phyloP scores from a whole-genome alignment of 306 rosid species.

The Notholithocarpus densiflorus region DNA sequence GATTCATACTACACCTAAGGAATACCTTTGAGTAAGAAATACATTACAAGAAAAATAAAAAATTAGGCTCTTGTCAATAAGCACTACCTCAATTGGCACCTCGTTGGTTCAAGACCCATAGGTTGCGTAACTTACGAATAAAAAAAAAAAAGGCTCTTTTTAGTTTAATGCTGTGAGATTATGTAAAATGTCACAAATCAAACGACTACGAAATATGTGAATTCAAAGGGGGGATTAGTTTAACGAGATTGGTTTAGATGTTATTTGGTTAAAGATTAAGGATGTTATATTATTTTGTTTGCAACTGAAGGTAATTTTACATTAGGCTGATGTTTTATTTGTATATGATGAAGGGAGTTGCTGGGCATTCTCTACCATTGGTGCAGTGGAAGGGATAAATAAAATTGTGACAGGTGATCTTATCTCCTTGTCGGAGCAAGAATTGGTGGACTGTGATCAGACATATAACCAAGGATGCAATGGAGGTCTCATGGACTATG shows the following conservation, averaged over 20 bases:
- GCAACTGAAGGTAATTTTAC: background rate
- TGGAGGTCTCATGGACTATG: conserved; percentile 96
- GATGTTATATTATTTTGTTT: background rate
- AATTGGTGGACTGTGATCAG: conserved; percentile 80
- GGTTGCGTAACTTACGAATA: no score
- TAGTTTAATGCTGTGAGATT: background rate
- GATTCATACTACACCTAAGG: background rate
- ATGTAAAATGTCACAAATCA: background rate
- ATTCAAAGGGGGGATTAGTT: background rate
- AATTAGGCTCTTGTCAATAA: background rate
- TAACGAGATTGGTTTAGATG: background rate
- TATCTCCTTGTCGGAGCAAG: conserved; percentile 75
- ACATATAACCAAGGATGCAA: conserved; percentile 80
- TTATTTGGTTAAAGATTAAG: background rate
- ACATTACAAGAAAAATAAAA: background rate
- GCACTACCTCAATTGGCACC: no score
- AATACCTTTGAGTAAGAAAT: background rate
- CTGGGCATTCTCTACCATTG: conserved; percentile 91
- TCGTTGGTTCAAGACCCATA: no score
- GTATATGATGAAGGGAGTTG: conserved; percentile 78
- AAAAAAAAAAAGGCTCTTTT: no score
- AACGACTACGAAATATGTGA: background rate
- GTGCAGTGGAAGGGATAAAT: conserved; percentile 80
- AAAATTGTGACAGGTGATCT: conserved; percentile 65
- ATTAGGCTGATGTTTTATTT: background rate